phyloP scores from a whole-genome alignment of 2,329 filamentous ascomycete species.

The Cladosporium sp. region DNA sequence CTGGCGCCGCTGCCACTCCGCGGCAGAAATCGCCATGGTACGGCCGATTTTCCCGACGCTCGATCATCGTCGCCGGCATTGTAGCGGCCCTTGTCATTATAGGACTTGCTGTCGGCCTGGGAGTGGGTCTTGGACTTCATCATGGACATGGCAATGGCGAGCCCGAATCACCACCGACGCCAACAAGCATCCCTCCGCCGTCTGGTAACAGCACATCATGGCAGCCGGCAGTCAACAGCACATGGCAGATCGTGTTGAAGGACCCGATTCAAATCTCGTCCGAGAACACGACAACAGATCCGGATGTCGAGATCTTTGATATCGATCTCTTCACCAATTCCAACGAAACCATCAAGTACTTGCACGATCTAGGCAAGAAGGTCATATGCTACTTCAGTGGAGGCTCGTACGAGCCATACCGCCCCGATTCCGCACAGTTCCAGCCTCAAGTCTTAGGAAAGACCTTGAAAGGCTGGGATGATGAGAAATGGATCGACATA shows the following conservation, averaged over 20 bases:
- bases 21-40: not conserved
- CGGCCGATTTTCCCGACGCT: constrained; percentile 5
- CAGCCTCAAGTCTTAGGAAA: constrained; percentile 53
- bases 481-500: constrained; percentile 64
- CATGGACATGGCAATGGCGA: not conserved
- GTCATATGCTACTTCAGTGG: constrained; percentile 75
- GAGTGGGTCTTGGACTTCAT: constrained; percentile 10
- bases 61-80: constrained; percentile 8
- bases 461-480: constrained; percentile 58
- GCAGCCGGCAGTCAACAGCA: constrained; percentile 47
- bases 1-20: not conserved
- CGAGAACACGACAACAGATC: constrained; percentile 37
- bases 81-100: constrained; percentile 10
- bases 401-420: constrained; percentile 63
- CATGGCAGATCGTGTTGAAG: constrained; percentile 61
- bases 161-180: not conserved
- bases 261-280: constrained; percentile 36
- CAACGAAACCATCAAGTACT: constrained; percentile 41
- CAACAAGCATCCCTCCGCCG: not conserved
- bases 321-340: constrained; percentile 57
- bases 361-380: constrained; percentile 52
- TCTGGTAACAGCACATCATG: constrained; percentile 10
- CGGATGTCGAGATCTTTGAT: constrained; percentile 56
- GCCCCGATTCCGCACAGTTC: constrained; percentile 57
- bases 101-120: constrained; percentile 12